phyloP scores from a whole-genome alignment of 331 rosid species.

The Quercus phellos region DNA sequence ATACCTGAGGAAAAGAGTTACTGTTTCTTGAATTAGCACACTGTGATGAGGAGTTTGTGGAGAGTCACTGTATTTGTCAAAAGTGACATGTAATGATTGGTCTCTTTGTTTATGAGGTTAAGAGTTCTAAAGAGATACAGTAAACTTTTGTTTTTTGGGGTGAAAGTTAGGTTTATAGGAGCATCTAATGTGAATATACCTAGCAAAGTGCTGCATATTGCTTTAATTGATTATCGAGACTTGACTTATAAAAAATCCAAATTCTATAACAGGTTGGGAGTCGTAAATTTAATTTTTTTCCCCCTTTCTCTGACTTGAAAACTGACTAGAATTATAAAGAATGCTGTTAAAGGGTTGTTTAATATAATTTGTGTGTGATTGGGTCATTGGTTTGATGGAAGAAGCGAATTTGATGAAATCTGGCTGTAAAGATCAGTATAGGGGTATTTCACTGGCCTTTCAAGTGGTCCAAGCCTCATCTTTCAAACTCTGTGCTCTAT shows the following conservation, averaged over 20 bases:
- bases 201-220: background rate
- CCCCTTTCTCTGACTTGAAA: background rate
- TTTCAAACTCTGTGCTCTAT: too few species aligned
- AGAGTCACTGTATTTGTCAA: background rate
- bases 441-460: background rate
- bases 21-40: background rate
- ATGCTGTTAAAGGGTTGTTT: background rate
- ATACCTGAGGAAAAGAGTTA: conserved; percentile 32
- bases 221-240: background rate
- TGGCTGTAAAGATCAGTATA: background rate
- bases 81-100: background rate
- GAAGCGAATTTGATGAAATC: background rate
- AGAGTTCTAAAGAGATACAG: background rate
- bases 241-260: background rate
- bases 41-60: background rate
- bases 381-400: background rate
- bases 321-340: background rate
- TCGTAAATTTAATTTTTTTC: background rate
- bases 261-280: background rate
- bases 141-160: background rate
- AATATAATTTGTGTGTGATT: background rate
- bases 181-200: background rate
- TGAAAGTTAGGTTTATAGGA: background rate
- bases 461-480: too few species aligned
- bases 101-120: background rate